phyloP scores from a whole-genome alignment of 2,329 filamentous ascomycete genomes.

The Chaetomiaceae sp. region DNA sequence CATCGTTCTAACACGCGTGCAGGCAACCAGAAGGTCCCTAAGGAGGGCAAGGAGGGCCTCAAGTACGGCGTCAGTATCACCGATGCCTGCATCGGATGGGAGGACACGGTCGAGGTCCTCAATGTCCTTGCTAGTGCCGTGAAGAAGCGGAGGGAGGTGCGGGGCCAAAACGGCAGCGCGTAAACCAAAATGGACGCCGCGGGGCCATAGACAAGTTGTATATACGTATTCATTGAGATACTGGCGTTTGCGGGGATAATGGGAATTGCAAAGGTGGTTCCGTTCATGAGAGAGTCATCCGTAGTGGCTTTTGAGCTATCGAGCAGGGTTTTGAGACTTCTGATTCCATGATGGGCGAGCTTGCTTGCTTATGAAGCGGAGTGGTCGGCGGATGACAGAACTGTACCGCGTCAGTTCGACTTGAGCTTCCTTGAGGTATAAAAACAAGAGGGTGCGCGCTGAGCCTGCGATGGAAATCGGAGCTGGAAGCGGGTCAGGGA shows the following conservation, averaged over 20 bases:
- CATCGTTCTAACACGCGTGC: constrained; percentile 28
- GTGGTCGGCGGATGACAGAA: too few relatives aligned
- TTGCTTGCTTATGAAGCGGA: too few relatives aligned
- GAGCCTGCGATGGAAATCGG: too few relatives aligned
- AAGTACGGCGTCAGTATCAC: constrained; percentile 96
- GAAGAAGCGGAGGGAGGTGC: constrained; percentile 59
- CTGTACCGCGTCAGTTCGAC: too few relatives aligned
- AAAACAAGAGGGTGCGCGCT: too few relatives aligned
- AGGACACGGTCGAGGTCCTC: constrained; percentile 77
- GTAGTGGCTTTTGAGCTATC: background rate
- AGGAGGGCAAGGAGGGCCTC: constrained; percentile 76
- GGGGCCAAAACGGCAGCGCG: constrained; percentile 29
- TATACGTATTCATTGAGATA: background rate
- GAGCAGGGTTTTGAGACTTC: too few relatives aligned
- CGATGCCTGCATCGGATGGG: constrained; percentile 94
- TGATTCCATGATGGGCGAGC: too few relatives aligned
- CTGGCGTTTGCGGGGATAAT: background rate
- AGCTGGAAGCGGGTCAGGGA: too few relatives aligned
- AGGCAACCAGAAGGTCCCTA: constrained; percentile 87
- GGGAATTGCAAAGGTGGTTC: background rate
- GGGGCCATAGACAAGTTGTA: background rate
- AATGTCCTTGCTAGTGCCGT: constrained; percentile 76
- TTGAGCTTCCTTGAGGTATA: too few relatives aligned
- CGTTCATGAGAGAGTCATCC: too few relatives aligned
- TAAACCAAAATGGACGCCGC: background rate